Percentiles rank a stretch among this genome's conserved stretches.
These are phyloP conservation scores for Byssochlamys sp. DNA, from an alignment of 2,329 filamentous ascomycete species.

Conservation along the genomic window DNA sequence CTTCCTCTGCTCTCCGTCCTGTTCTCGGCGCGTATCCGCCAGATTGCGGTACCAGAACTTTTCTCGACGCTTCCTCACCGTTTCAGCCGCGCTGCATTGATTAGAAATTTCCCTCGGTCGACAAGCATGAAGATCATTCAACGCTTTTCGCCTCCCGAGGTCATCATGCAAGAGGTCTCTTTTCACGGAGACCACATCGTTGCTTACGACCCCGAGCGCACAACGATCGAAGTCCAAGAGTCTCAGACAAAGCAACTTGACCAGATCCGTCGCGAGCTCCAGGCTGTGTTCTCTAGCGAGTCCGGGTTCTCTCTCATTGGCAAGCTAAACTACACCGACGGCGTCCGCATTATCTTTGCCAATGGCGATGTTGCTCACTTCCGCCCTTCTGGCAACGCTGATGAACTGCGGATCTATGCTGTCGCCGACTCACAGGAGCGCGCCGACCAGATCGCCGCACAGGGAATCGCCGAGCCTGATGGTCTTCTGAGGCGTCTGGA, in stretches of 20 bases:
- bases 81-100: conserved; percentile 20
- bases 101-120: conserved; percentile 23
- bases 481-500: conserved; percentile 19
- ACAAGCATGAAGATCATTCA: conserved; percentile 21
- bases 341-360: conserved; percentile 21
- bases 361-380: conserved; percentile 26
- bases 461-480: conserved; percentile 19
- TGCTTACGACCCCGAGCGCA: conserved; percentile 5
- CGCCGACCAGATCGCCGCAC: conserved; percentile 18
- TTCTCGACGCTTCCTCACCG: conserved; percentile 20
- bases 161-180: conserved; percentile 12
- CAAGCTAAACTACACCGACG: conserved; percentile 22
- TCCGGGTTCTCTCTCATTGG: conserved; percentile 16
- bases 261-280: conserved; percentile 15
- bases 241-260: conserved; percentile 8
- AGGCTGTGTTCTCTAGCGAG: conserved; percentile 19
- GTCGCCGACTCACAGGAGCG: conserved; percentile 22
- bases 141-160: conserved; percentile 17
- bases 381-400: conserved; percentile 24
- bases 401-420: conserved; percentile 25
- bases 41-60: conserved; percentile 16
- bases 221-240: conserved; percentile 6
- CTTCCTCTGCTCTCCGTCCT: conserved; percentile 21
- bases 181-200: conserved; percentile 9
- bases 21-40: conserved; percentile 17